A percentile compares a stretch with the other conserved stretches of the same genome.
These are phyloP conservation scores for Fomitiporia mediterranea DNA, from an alignment of 1,284 basidiomycete genomes.

Conservation along the genomic window DNA sequence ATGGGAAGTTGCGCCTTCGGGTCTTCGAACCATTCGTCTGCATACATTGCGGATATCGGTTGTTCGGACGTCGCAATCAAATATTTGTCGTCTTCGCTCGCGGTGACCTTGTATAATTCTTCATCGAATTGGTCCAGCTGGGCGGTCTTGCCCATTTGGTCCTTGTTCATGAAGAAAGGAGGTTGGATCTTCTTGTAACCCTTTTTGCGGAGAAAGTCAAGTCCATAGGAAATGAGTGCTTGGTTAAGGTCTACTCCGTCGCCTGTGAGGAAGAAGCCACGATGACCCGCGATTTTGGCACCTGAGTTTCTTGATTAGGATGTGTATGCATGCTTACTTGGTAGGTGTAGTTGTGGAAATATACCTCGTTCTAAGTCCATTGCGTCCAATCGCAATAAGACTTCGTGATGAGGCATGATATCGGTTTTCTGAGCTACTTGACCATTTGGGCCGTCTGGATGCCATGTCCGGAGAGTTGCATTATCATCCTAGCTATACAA, in stretches of 20 bases:
- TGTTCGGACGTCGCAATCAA: constrained; percentile 99
- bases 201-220: constrained; percentile 84
- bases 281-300: constrained; percentile 90
- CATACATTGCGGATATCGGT: constrained; percentile 93
- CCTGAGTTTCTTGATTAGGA: constrained; percentile 40
- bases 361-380: constrained; percentile 94
- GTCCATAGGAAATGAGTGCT: constrained; percentile 91
- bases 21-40: constrained; percentile 96
- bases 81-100: constrained; percentile 84
- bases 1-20: constrained; percentile 90
- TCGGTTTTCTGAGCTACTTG: constrained; percentile 58
- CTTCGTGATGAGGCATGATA: constrained; percentile 95
- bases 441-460: constrained; percentile 74
- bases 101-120: constrained; percentile 86
- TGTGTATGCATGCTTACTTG: not conserved
- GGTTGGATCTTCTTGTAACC: constrained; percentile 95
- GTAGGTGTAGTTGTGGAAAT: constrained; percentile 13
- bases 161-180: constrained; percentile 99
- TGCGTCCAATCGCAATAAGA: constrained; percentile 87
- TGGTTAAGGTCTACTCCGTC: constrained; percentile 98
- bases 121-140: constrained; percentile 98
- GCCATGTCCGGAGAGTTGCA: constrained; percentile 75
- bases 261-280: constrained; percentile 94
- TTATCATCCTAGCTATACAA: constrained; percentile 74
- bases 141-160: constrained; percentile 95